Percentiles rank a stretch among this genome's conserved stretches.
Evolutionary conservation across 139 green algal genomes (phyloP).

Genomic region (Raphidocelis subcapitata): DNA sequence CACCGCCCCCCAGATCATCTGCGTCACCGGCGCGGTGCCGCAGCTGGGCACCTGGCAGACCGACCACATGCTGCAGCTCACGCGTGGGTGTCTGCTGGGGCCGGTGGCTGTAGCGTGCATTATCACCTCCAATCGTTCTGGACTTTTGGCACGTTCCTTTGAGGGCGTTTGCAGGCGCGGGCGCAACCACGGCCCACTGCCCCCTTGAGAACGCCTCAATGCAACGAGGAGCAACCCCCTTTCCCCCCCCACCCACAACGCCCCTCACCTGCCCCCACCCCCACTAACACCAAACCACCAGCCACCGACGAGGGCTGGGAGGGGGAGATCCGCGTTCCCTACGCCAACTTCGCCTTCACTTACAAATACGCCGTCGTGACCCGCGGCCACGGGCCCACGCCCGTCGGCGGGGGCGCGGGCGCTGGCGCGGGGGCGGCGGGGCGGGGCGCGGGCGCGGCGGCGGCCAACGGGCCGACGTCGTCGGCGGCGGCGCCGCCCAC

Average conservation of each 20-base stretch:
- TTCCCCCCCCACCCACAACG: too few relatives aligned
- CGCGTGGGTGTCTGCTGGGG: conserved; percentile 33
- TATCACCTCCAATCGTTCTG: too few relatives aligned
- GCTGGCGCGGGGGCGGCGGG: conserved; percentile 8
- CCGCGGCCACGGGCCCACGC: neutral
- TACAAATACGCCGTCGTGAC: conserved; percentile 83
- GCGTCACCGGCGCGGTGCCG: conserved; percentile 64
- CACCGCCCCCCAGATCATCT: conserved; percentile 53
- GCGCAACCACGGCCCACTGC: too few relatives aligned
- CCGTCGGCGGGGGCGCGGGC: conserved; percentile 8
- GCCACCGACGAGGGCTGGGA: conserved; percentile 36
- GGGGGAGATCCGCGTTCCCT: conserved; percentile 59
- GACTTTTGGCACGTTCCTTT: too few relatives aligned
- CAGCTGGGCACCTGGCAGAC: conserved; percentile 78
- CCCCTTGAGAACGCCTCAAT: too few relatives aligned
- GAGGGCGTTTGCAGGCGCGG: too few relatives aligned
- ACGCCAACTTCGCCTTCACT: conserved; percentile 71
- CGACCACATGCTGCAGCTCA: conserved; percentile 63
- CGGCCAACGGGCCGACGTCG: neutral
- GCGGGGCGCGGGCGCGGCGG: neutral
- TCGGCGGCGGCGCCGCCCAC: neutral
- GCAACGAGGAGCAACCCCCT: too few relatives aligned
- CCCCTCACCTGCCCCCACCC: too few relatives aligned
- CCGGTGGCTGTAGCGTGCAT: too few relatives aligned
- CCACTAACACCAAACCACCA: too few relatives aligned